Conservation (phyloP, 176 grass and related monocot genomes). For the Secale cereale region DNA sequence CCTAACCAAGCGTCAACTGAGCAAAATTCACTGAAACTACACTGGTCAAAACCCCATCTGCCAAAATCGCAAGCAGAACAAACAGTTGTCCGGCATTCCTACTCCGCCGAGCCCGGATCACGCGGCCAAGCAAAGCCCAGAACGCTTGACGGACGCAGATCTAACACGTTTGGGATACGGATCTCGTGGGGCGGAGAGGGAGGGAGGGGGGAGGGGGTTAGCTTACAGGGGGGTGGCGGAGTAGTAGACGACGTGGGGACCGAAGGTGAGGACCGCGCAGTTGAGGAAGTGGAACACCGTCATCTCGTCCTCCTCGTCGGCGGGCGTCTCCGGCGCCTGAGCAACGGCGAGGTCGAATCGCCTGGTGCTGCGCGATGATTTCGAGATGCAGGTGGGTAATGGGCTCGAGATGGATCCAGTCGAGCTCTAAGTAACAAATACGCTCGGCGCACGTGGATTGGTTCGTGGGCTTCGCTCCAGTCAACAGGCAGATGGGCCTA, state of each 20-base stretch:
- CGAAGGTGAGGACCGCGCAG: constrained; percentile 96
- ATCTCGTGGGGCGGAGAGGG: constrained; percentile 12
- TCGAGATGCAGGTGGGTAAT: neutral
- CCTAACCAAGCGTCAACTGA: neutral
- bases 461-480: neutral
- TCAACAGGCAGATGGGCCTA: neutral
- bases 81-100: neutral
- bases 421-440: neutral
- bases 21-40: constrained; percentile 10
- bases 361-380: constrained; percentile 9
- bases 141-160: constrained; percentile 19
- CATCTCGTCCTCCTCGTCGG: constrained; percentile 36
- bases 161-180: constrained; percentile 1
- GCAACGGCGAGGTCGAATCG: constrained; percentile 29
- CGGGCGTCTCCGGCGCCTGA: constrained; percentile 32
- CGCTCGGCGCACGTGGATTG: neutral
- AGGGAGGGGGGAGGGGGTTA: neutral
- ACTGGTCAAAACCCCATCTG: neutral
- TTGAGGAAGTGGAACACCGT: constrained; percentile 99
- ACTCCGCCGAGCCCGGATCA: neutral
- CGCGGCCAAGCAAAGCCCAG: neutral
- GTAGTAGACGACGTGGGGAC: constrained; percentile 94
- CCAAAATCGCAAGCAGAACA: neutral
- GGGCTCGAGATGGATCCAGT: constrained; percentile 5
- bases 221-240: constrained; percentile 88